Evolutionary conservation across 2,329 filamentous ascomycete species (phyloP).

Genomic region (Sporothrix schenckii): DNA sequence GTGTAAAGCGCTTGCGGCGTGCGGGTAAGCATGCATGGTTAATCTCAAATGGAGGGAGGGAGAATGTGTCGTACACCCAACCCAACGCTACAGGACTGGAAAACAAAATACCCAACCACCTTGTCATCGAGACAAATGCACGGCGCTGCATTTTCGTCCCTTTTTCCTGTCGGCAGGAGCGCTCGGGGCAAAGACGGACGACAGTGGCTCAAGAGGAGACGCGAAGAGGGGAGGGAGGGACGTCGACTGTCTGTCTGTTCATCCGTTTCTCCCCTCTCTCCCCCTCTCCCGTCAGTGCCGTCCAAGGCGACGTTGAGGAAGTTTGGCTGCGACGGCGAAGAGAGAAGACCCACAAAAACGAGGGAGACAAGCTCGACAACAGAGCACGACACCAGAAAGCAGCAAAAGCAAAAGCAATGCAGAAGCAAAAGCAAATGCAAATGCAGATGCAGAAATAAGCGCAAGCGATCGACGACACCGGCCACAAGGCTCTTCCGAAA

Average conservation of each 20-base stretch:
- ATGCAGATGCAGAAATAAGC: neutral
- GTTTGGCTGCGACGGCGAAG: neutral
- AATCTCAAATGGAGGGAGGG: slow-evolving; percentile 1
- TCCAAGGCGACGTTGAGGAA: slow-evolving; percentile 10
- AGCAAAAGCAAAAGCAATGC: too few species aligned
- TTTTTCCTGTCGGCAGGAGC: neutral
- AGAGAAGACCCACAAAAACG: neutral
- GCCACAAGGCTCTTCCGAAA: neutral
- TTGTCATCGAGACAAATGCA: too few species aligned
- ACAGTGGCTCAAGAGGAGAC: neutral
- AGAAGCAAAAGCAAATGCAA: neutral
- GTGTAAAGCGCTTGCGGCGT: too few species aligned
- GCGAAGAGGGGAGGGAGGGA: neutral
- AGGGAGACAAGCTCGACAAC: neutral
- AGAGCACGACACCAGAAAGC: too few species aligned
- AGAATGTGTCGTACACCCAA: neutral
- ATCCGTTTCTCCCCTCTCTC: too few species aligned
- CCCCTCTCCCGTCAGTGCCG: too few species aligned
- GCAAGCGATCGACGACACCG: slow-evolving; percentile 18
- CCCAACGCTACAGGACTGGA: neutral
- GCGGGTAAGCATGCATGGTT: slow-evolving; percentile 10
- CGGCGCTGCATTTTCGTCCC: neutral
- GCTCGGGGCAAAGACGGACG: slow-evolving; percentile 13
- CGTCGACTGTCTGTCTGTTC: neutral
- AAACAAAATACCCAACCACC: neutral